Evolutionary conservation across 176 grass and related monocot species (phyloP), one percentile per base, ranked within the genome.

Genomic region (Carex parvula): DNA sequence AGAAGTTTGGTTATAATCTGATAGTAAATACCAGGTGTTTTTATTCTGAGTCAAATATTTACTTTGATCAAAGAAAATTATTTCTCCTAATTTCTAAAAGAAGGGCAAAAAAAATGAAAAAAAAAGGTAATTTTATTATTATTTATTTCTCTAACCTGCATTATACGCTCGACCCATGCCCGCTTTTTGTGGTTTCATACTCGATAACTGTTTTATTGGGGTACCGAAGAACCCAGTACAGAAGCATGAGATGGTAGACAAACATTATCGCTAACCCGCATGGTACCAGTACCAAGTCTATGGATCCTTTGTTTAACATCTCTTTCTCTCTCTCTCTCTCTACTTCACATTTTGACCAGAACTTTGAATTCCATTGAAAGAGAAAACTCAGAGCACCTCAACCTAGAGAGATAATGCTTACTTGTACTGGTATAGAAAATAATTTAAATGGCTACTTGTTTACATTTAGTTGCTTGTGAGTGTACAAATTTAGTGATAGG

Each of bases 121-220:
- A 26, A 26, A 26, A 26, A 26, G 1, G 26, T 26, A 26, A 26
- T 26, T 26, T 26, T 26, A 1, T 26, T 26, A 26, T 26, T 26
- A 26, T 26, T 26, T 26, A 24, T 73, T 81, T 69, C 5, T 21
- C 46, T 63, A 54, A 90, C 92, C 90, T 88, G 85, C 66, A 91
- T 52, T 89, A 94, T 92, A 64, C 89, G 82, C 6, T 85, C 71
- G 1, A 98, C 95, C 95, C 95, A 98, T 7, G 95, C 92, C 2
- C 84, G 35, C 82, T 98, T 98, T 87, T 98, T 98, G 60, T 98
- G 95, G 84, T 98, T 98, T 88, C 95, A 65, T 94, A 98, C 69
- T 92, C 95, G 33, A 98, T 87, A 14, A 88, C 86, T 15, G 95
- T 98, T 52, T 79, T 79, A 54, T 74, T 22, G 0, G 95, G 92